These are phyloP conservation scores for Cystobasidium pallidum DNA, from an alignment of 1,284 basidiomycete genomes.

Conservation along the genomic window DNA sequence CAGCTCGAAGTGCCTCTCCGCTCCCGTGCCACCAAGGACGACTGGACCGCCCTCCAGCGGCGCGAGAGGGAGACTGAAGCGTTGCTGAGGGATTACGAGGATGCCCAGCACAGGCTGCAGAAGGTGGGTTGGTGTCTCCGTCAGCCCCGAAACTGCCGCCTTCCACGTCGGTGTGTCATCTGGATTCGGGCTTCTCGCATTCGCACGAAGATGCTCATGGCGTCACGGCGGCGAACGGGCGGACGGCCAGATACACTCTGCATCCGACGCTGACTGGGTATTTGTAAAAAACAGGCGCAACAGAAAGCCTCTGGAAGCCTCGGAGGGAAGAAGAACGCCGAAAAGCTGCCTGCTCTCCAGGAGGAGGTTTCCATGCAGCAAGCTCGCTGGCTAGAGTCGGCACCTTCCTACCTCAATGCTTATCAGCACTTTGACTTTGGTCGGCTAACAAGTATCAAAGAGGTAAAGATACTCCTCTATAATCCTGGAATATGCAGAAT, in stretches of 20 bases:
- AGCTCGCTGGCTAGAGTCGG: slow-evolving; percentile 24
- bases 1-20: slow-evolving; percentile 32
- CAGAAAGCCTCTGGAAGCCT: slow-evolving; percentile 21
- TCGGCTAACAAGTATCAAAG: slow-evolving; percentile 33
- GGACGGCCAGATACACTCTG: no score
- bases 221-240: no score
- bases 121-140: slow-evolving; percentile 14
- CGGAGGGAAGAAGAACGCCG: slow-evolving; percentile 30
- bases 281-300: slow-evolving; percentile 7
- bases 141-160: neutral
- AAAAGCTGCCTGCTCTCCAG: slow-evolving; percentile 30
- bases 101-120: slow-evolving; percentile 12
- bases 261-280: neutral
- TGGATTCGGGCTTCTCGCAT: neutral
- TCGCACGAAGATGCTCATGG: no score
- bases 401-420: slow-evolving; percentile 19
- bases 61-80: slow-evolving; percentile 29
- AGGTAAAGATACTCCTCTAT: slow-evolving; percentile 25
- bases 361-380: slow-evolving; percentile 8
- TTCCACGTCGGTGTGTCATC: neutral
- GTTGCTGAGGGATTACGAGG: slow-evolving; percentile 33
- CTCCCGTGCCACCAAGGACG: slow-evolving; percentile 19
- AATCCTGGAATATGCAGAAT: neutral
- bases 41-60: slow-evolving; percentile 22
- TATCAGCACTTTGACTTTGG: slow-evolving; percentile 39